These are phyloP conservation scores for Primulina huaijiensis DNA, from an alignment of 257 asterid species.

Conservation along the genomic window DNA sequence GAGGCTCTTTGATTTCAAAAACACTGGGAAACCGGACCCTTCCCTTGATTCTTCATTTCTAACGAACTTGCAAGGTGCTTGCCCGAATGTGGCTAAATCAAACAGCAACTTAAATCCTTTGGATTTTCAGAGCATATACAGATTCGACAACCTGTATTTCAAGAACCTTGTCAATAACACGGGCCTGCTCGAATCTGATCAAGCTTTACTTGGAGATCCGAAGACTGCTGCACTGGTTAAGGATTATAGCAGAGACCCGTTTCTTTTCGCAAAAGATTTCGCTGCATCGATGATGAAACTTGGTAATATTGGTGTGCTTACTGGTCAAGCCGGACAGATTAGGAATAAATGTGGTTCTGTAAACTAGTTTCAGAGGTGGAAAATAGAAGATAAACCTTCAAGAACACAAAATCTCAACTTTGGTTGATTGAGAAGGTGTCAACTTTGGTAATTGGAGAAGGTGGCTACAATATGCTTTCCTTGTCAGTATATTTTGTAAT, in stretches of 20 bases:
- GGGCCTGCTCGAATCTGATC: constrained; percentile 77
- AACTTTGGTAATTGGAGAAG: neutral
- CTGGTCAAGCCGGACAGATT: constrained; percentile 44
- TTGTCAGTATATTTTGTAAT: neutral
- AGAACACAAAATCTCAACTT: neutral
- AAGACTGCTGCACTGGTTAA: constrained; percentile 55
- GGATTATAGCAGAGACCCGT: constrained; percentile 41
- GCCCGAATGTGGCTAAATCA: constrained; percentile 32
- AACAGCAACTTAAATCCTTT: constrained; percentile 38
- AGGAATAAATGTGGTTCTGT: constrained; percentile 56
- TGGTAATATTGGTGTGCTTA: constrained; percentile 52
- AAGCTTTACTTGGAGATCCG: constrained; percentile 50
- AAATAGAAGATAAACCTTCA: neutral
- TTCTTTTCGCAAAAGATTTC: constrained; percentile 49
- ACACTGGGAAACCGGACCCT: constrained; percentile 67
- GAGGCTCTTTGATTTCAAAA: constrained; percentile 61
- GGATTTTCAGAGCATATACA: constrained; percentile 35
- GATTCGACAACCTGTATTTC: constrained; percentile 58
- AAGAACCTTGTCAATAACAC: constrained; percentile 45
- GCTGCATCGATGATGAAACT: constrained; percentile 69
- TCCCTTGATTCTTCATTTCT: constrained; percentile 21
- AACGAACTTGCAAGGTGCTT: neutral
- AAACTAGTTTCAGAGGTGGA: constrained; percentile 28
- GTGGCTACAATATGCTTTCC: neutral
- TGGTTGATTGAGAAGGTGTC: neutral